Evolutionary conservation across 2,329 filamentous ascomycete genomes (phyloP), one percentile per base, ranked within the genome.

Genomic region (Sarocladium kiliense): DNA sequence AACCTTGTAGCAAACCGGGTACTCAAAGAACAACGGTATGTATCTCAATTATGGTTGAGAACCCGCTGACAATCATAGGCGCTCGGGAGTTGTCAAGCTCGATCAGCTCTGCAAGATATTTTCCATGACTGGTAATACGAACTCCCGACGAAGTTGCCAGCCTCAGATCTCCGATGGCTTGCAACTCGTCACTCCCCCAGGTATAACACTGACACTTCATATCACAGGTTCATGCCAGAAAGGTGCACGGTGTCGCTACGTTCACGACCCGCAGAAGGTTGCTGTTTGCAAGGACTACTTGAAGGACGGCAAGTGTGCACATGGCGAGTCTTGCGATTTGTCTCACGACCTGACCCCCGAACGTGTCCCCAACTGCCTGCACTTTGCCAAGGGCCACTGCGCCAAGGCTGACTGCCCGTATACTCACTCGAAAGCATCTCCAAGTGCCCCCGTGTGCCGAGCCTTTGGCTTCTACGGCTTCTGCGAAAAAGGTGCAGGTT

Each of bases 261-360:
- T 85, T 51, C 94, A 99, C 77, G 89, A 99, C 66, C 82, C 88
- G 41, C 77, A 84, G 67, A 96, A 90, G 74, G 89, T 96, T 65
- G 89, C 93, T 55, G 85, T 94, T 56, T 99, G 94, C 84, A 94
- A 90, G 72, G 86, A 89, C 54, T 91, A 88, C 68, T 78, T 97
- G 54, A 85, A 86, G 65, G 91, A 88, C 67, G 87, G 89, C 66
- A 78, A 81, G 64, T 99, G 94, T 75, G 75, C 78, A 63, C 82
- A 83, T 69, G 91, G 91, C 72, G 82, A 87, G 66, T 80, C 80
- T 65, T 99, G 94, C 79, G 89, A 96, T 72, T 81, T 97, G 58
- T 96, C 92, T 60, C 94, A 97, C 79, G 86, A 94, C 49, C 77
- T 89, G 60, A 89, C 82, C 55, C 83, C 91, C 61, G 82, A 97